Evolutionary conservation across 805 yeast genomes (phyloP).

Genomic region (Yamadazyma sp.): DNA sequence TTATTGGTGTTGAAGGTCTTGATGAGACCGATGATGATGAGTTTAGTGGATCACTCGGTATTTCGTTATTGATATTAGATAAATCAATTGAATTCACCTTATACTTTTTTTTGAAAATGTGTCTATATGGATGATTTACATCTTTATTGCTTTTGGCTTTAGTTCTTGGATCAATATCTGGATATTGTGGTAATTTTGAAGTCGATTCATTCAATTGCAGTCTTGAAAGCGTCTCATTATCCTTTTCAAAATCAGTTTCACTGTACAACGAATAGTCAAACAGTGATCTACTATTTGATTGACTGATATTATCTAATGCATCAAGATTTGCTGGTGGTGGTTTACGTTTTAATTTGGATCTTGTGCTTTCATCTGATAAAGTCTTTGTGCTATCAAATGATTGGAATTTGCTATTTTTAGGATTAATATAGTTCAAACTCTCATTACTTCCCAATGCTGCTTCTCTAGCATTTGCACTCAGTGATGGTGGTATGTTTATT

Average conservation of each 20-base stretch:
- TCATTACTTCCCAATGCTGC: constrained; percentile 21
- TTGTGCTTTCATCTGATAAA: constrained; percentile 10
- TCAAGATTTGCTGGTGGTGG: constrained; percentile 27
- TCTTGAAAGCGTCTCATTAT: no score
- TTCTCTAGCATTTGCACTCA: constrained; percentile 25
- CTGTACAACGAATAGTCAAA: constrained; percentile 7
- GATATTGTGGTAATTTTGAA: constrained; percentile 31
- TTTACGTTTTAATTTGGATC: constrained; percentile 19
- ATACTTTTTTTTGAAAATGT: constrained; percentile 18
- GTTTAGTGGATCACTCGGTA: no score
- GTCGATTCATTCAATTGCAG: constrained; percentile 4
- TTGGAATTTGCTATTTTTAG: constrained; percentile 8
- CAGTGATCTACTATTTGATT: constrained; percentile 11
- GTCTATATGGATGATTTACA: background rate
- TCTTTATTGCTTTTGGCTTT: constrained; percentile 9
- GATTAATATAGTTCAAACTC: constrained; percentile 10
- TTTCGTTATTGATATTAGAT: constrained; percentile 11
- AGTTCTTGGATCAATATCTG: constrained; percentile 19
- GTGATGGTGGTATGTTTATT: constrained; percentile 26
- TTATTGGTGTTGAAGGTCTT: constrained; percentile 14
- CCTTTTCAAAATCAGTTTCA: constrained; percentile 7
- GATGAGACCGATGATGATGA: constrained; percentile 6
- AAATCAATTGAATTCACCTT: constrained; percentile 15
- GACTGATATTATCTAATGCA: background rate
- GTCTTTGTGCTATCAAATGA: constrained; percentile 11